Conservation (phyloP, 768 basidiomycete genomes). For the Suillus subalutaceus region DNA sequence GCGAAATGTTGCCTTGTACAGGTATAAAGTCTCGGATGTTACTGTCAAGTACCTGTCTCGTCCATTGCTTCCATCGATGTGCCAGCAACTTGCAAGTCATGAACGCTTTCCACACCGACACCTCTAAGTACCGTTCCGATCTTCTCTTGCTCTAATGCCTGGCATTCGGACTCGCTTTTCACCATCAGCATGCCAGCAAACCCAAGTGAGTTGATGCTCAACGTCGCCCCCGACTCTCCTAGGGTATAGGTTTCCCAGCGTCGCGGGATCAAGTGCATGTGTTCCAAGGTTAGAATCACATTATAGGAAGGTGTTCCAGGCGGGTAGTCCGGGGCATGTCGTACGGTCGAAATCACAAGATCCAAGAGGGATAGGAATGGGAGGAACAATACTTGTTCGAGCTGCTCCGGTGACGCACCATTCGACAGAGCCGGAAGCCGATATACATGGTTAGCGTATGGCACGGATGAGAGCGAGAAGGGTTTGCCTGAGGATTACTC, state of each 20-base stretch:
- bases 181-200: slow-evolving; percentile 90
- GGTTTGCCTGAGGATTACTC: slow-evolving; percentile 58
- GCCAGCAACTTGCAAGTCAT: slow-evolving; percentile 64
- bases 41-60: slow-evolving; percentile 6
- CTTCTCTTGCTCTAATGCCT: slow-evolving; percentile 65
- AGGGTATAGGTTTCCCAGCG: slow-evolving; percentile 60
- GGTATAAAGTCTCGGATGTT: not conserved
- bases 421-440: slow-evolving; percentile 41
- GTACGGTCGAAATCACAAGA: slow-evolving; percentile 71
- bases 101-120: slow-evolving; percentile 68
- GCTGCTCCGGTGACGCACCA: slow-evolving; percentile 36
- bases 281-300: slow-evolving; percentile 76
- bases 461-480: slow-evolving; percentile 64
- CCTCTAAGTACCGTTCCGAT: slow-evolving; percentile 62
- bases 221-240: slow-evolving; percentile 50
- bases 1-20: not conserved
- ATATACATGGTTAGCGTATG: slow-evolving; percentile 82
- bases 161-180: slow-evolving; percentile 77
- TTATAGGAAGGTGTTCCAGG: slow-evolving; percentile 78
- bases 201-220: slow-evolving; percentile 86
- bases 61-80: slow-evolving; percentile 41
- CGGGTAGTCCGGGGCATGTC: slow-evolving; percentile 66
- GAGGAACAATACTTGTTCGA: slow-evolving; percentile 54
- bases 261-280: slow-evolving; percentile 87
- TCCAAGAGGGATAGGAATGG: slow-evolving; percentile 78